Evolutionary conservation across 495 filamentous ascomycete species (phyloP), one percentile per base, ranked within the genome.

Genomic region (Penicillium turbatum): DNA sequence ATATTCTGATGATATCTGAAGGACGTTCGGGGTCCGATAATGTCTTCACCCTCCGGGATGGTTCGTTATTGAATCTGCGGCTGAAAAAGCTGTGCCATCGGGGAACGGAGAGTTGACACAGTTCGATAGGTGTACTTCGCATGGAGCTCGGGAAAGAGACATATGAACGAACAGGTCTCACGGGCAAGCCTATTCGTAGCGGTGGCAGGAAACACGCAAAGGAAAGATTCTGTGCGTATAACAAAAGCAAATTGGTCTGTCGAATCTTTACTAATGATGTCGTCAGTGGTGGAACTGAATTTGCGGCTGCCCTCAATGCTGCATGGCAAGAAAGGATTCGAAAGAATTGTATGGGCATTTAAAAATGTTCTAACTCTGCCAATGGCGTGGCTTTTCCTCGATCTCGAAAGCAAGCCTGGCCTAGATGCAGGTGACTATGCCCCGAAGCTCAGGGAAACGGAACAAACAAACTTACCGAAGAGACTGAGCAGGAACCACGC

Each of bases 291-390:
- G 41, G 85, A 96, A 63, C 73, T 91, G 32, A 85, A 97, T 48
- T 79, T 98, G 13, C 82, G 89, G 5, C 75, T 79, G 26, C 84
- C 87, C 0, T 88, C 85, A 10, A 96, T 96, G 89, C 64, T 90
- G 7, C 89, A 89, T 61, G 93, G 92, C 26, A 96, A 92, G 68
- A 95, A 93, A 60, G 88, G 86, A 0, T 97, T 97, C 55, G 86
- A 95, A 53, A 81, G 90, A 38, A 80, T 97, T 35, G 72, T 88
- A 12, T 90, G 90, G 75, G 90, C 90, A 11, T 91, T 86, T 68
- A 84, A 88, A 53, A 92, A 95, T 56, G 88, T 89, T 32, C 75
- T 97, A 6, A 84, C 80, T 34, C 66, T 79, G 30, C 81, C 87
- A 1, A 56, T 89, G 21, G 82, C 83, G 1, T 97, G 92, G 90